Conservation (phyloP, 768 basidiomycete species). For the Podaxis carcinomalis region DNA sequence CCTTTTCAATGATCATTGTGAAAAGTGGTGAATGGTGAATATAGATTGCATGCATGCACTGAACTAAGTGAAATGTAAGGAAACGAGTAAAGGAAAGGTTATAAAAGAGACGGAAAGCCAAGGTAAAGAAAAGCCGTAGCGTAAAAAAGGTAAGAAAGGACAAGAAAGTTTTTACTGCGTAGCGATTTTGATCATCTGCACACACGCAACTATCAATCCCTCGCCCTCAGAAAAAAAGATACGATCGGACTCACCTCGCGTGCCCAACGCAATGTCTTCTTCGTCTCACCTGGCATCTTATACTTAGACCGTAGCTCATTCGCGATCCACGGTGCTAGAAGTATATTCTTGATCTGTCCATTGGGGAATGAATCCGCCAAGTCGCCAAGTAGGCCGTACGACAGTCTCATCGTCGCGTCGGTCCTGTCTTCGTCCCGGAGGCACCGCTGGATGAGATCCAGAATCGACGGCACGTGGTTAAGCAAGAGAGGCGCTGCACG, state of each 20-base stretch:
- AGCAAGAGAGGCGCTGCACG: conserved; percentile 49
- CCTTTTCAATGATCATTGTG: conserved; percentile 15
- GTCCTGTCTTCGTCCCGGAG: conserved; percentile 79
- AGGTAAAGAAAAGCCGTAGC: background rate
- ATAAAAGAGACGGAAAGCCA: no score
- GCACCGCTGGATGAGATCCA: conserved; percentile 79
- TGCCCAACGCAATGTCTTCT: conserved; percentile 91
- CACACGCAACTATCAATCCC: background rate
- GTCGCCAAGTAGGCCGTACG: conserved; percentile 88
- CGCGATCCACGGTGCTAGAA: conserved; percentile 79
- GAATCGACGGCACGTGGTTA: conserved; percentile 65
- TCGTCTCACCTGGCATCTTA: conserved; percentile 72
- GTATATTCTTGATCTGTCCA: conserved; percentile 74
- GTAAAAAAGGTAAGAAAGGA: conserved; percentile 13
- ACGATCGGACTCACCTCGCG: conserved; percentile 61
- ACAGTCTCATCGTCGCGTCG: conserved; percentile 69
- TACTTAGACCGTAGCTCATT: conserved; percentile 68
- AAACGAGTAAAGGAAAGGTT: conserved; percentile 13
- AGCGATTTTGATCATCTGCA: conserved; percentile 75
- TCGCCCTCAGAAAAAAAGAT: background rate
- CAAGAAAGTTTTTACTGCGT: conserved; percentile 53
- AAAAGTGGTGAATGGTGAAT: conserved; percentile 10
- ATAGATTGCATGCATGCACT: conserved; percentile 50
- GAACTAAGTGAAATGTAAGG: conserved; percentile 29
- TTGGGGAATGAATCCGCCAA: conserved; percentile 83